Conservation (phyloP, 169 alveolate species). For the Amoebophrya sp. region DNA sequence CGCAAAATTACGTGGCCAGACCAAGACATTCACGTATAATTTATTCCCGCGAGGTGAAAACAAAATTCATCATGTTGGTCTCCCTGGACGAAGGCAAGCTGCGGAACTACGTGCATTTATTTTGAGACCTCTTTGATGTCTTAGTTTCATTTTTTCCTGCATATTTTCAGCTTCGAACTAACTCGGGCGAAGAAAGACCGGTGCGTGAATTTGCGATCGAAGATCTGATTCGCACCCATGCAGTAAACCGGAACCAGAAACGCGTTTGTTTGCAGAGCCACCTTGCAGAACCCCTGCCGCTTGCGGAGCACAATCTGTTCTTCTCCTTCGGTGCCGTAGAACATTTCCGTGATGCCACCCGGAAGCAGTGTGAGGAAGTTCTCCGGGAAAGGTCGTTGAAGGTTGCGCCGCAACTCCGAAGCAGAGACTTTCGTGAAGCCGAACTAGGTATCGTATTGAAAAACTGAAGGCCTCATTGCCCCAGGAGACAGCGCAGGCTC, state of each 20-base stretch:
- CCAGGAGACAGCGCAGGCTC: no score
- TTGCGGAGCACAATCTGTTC: not conserved
- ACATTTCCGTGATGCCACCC: not conserved
- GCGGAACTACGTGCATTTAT: no score
- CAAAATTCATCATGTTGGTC: no score
- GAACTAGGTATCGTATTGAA: no score
- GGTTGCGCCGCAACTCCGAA: not conserved
- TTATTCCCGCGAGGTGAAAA: no score
- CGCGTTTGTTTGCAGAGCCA: not conserved
- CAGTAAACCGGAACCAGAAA: not conserved
- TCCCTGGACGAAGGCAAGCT: no score
- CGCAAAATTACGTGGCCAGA: no score
- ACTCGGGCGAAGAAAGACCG: not conserved
- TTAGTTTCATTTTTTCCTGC: no score
- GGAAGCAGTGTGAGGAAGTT: conserved; percentile 14
- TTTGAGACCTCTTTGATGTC: no score
- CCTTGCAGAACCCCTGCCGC: not conserved
- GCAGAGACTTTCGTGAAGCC: not conserved
- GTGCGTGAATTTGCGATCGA: not conserved
- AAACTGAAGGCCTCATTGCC: no score
- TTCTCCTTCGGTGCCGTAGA: not conserved
- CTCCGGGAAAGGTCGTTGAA: not conserved
- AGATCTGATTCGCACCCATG: conserved; percentile 3
- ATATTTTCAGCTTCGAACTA: not conserved
- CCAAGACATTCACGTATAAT: no score